Percentiles rank a stretch among this genome's conserved stretches.
phyloP scores from a whole-genome alignment of 371 early-diverging fungal species.

The Lichtheimia ornata region DNA sequence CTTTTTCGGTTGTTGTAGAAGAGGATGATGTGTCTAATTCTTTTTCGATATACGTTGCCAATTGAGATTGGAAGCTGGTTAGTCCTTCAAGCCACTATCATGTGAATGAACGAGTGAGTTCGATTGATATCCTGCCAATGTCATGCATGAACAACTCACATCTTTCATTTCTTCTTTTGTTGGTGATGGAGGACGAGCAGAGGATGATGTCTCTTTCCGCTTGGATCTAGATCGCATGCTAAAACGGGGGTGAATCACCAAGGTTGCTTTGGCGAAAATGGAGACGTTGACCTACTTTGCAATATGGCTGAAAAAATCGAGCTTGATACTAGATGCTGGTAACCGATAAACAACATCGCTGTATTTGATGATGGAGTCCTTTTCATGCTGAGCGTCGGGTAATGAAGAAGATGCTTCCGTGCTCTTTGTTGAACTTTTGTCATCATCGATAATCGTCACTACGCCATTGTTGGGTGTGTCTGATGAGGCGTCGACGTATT shows the following conservation, averaged over 20 bases:
- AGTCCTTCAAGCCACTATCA: slow-evolving; percentile 22
- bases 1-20: no score
- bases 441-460: background rate
- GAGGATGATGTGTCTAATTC: slow-evolving; percentile 1
- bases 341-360: slow-evolving; percentile 39
- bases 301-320: slow-evolving; percentile 28
- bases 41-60: slow-evolving; percentile 5
- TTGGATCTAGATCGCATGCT: background rate
- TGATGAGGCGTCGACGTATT: slow-evolving; percentile 11
- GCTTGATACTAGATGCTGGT: slow-evolving; percentile 44
- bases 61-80: slow-evolving; percentile 11
- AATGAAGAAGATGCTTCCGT: background rate
- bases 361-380: slow-evolving; percentile 23
- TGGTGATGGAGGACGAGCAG: background rate
- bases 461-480: slow-evolving; percentile 1
- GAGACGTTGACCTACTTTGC: background rate
- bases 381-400: slow-evolving; percentile 17
- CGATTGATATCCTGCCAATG: no score
- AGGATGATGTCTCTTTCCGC: background rate
- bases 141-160: background rate
- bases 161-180: slow-evolving; percentile 5
- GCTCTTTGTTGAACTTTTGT: background rate
- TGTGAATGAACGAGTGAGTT: no score
- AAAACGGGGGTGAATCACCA: background rate
- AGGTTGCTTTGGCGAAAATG: background rate